phyloP scores from a whole-genome alignment of 1,139 yeast species.

The Pichia norvegensis region DNA sequence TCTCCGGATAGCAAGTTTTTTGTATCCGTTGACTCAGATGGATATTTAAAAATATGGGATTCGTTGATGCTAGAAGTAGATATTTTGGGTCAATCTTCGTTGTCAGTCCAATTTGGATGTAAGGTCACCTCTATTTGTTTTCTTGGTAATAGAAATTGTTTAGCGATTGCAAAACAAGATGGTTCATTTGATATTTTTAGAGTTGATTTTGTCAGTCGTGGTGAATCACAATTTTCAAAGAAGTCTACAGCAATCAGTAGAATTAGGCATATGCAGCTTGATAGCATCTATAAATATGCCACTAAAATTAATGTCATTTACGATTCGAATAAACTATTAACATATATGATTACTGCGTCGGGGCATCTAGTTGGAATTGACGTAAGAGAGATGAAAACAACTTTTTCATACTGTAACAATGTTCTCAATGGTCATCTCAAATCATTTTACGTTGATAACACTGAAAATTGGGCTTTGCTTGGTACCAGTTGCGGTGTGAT shows the following conservation, averaged over 20 bases:
- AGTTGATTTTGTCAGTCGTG: conserved; percentile 39
- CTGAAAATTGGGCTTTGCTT: conserved; percentile 53
- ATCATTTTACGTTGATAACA: conserved; percentile 48
- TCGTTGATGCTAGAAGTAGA: conserved; percentile 55
- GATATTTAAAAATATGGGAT: conserved; percentile 75
- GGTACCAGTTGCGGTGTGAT: conserved; percentile 74
- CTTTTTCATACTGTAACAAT: conserved; percentile 44
- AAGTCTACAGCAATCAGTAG: conserved; percentile 26
- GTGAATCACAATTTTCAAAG: neutral
- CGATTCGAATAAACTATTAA: conserved; percentile 28
- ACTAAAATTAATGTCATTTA: conserved; percentile 36
- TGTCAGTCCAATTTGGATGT: conserved; percentile 41
- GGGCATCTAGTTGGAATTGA: conserved; percentile 52
- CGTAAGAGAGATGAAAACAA: conserved; percentile 47
- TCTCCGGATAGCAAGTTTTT: conserved; percentile 61
- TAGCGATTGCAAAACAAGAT: conserved; percentile 61
- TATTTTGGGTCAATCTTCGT: conserved; percentile 51
- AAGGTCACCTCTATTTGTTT: conserved; percentile 44
- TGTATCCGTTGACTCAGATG: conserved; percentile 71
- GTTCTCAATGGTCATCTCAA: conserved; percentile 59
- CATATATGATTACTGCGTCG: conserved; percentile 46
- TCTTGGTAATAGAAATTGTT: conserved; percentile 53
- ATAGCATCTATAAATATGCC: conserved; percentile 33
- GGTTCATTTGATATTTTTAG: conserved; percentile 55
- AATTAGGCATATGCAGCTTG: conserved; percentile 38